phyloP scores from a whole-genome alignment of 495 filamentous ascomycete genomes.

The Paragyromitra xinjiangensis region DNA sequence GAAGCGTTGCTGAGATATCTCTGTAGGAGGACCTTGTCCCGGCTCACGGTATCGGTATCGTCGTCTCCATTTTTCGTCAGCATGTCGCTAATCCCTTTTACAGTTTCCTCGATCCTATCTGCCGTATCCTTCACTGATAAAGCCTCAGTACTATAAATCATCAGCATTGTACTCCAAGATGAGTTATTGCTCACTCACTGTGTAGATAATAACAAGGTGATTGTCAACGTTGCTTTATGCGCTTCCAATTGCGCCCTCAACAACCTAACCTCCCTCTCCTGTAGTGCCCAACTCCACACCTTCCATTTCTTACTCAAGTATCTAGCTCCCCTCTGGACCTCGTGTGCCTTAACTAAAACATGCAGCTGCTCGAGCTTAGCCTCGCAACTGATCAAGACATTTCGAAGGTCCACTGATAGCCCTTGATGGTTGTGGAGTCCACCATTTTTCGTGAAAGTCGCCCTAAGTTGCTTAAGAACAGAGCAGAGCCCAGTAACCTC shows the following conservation, averaged over 20 bases:
- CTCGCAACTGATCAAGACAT: conserved; percentile 3
- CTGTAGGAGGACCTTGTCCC: neutral
- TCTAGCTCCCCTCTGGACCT: neutral
- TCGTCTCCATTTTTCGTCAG: neutral
- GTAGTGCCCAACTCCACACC: neutral
- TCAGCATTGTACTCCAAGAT: neutral
- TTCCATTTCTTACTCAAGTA: neutral
- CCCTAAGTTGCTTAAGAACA: neutral
- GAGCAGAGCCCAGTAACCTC: neutral
- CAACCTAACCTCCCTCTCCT: conserved; percentile 6
- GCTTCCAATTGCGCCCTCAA: conserved; percentile 3
- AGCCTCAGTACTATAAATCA: neutral
- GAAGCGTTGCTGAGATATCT: conserved; percentile 7
- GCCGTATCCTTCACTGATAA: neutral
- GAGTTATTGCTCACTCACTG: conserved; percentile 6
- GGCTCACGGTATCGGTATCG: neutral
- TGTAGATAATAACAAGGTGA: neutral
- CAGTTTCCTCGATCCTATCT: neutral
- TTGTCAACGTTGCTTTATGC: conserved; percentile 3
- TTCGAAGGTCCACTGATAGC: neutral
- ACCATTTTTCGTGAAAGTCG: neutral
- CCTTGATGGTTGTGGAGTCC: neutral
- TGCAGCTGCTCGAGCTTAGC: neutral
- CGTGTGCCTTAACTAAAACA: neutral
- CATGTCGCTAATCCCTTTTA: neutral